A percentile compares a stretch with the other conserved stretches of the same genome.
Evolutionary conservation across 768 basidiomycete genomes (phyloP).

Genomic region (Lentinula raphanica): DNA sequence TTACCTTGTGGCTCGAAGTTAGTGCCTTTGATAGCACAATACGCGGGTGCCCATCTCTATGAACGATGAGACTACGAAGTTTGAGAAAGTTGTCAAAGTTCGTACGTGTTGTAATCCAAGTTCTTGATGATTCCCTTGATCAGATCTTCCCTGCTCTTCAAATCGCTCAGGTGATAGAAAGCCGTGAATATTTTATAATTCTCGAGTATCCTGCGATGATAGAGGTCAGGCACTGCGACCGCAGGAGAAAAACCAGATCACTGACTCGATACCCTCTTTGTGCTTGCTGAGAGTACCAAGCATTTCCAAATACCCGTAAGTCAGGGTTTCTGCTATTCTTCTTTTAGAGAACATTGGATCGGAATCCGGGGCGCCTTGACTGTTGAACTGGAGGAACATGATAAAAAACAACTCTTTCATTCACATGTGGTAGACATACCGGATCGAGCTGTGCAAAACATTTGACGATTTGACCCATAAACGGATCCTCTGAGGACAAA

Average conservation of each 20-base stretch:
- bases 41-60: constrained; percentile 89
- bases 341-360: constrained; percentile 84
- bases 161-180: constrained; percentile 91
- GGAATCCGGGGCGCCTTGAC: constrained; percentile 47
- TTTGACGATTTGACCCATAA: constrained; percentile 77
- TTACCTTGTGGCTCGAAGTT: constrained; percentile 86
- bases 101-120: constrained; percentile 85
- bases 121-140: constrained; percentile 89
- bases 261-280: constrained; percentile 85
- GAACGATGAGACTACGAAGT: constrained; percentile 9
- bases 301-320: constrained; percentile 94
- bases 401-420: neutral
- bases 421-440: constrained; percentile 37
- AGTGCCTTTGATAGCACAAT: constrained; percentile 92
- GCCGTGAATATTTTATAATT: constrained; percentile 91
- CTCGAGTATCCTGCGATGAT: constrained; percentile 67
- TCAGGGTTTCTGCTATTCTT: constrained; percentile 75
- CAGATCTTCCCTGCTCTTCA: constrained; percentile 86
- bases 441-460: constrained; percentile 92
- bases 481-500: constrained; percentile 75
- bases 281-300: constrained; percentile 86
- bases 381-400: constrained; percentile 51
- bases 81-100: constrained; percentile 9
- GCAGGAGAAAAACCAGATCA: constrained; percentile 8
- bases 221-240: neutral